Evolutionary conservation across 257 asterid genomes (phyloP).

Genomic region (Fraxinus excelsior): DNA sequence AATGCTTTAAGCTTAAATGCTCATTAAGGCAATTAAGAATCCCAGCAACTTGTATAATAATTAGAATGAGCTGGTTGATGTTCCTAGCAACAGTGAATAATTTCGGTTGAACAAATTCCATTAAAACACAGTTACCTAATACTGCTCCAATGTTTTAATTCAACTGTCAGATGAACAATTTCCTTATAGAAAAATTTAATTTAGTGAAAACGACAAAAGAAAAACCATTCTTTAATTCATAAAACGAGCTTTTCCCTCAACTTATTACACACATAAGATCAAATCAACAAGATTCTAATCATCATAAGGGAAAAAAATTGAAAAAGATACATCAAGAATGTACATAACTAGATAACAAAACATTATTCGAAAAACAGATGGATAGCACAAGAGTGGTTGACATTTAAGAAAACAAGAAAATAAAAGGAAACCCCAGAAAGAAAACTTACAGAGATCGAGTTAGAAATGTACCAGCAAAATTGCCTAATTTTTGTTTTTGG

Average conservation of each 20-base stretch:
- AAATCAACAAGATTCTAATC: background rate
- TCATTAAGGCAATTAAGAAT: background rate
- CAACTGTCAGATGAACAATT: background rate
- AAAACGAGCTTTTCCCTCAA: background rate
- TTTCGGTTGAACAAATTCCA: background rate
- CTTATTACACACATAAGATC: background rate
- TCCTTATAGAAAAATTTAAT: background rate
- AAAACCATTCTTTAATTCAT: background rate
- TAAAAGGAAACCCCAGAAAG: background rate
- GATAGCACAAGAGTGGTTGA: background rate
- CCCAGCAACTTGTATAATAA: background rate
- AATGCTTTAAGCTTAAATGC: conserved; percentile 3
- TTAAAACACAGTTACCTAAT: background rate
- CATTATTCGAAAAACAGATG: background rate
- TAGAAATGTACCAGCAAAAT: conserved; percentile 28
- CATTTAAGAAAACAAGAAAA: background rate
- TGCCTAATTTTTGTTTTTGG: background rate
- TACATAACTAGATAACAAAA: background rate
- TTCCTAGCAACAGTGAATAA: background rate
- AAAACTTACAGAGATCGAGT: background rate
- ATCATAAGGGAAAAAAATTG: conserved; percentile 3
- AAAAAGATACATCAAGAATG: background rate
- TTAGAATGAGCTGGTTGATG: background rate
- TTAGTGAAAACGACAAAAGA: background rate
- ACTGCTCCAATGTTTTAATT: background rate